phyloP scores from a whole-genome alignment of 495 filamentous ascomycete genomes.

The Podospora pseudoanserina region DNA sequence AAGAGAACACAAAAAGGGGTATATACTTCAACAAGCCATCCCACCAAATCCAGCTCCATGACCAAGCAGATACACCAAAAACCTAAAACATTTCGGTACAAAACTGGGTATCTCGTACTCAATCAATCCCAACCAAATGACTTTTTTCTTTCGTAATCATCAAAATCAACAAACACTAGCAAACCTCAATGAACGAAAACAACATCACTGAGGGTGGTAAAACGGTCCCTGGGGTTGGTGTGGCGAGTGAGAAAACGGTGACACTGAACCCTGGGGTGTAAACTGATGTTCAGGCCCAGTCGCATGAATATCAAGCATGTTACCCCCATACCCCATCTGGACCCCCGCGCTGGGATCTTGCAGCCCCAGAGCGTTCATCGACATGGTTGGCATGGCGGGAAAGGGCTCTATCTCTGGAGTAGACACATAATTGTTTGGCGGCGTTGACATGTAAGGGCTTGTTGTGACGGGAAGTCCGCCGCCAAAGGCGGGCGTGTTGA shows the following conservation, averaged over 20 bases:
- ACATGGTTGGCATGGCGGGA: conserved; percentile 24
- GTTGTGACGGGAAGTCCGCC: conserved; percentile 24
- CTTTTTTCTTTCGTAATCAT: neutral
- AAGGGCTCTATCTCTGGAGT: conserved; percentile 35
- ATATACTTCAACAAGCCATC: neutral
- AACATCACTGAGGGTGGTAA: conserved; percentile 20
- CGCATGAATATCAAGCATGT: conserved; percentile 29
- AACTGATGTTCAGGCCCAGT: conserved; percentile 30
- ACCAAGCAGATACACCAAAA: neutral
- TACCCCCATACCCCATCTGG: conserved; percentile 25
- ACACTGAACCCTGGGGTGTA: conserved; percentile 40
- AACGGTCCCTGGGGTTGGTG: conserved; percentile 38
- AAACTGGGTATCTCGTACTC: neutral
- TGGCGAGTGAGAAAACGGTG: conserved; percentile 43
- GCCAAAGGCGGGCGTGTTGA: conserved; percentile 23
- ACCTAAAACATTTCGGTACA: conserved; percentile 1
- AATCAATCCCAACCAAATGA: neutral
- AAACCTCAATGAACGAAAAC: neutral
- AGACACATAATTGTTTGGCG: conserved; percentile 21
- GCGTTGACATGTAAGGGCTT: conserved; percentile 12
- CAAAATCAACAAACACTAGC: neutral
- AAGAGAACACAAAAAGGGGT: neutral
- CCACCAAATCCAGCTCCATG: neutral
- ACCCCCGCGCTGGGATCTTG: conserved; percentile 29
- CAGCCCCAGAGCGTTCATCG: conserved; percentile 36